phyloP scores from a whole-genome alignment of 1,139 yeast genomes.

The Suhomyces bribrorum region DNA sequence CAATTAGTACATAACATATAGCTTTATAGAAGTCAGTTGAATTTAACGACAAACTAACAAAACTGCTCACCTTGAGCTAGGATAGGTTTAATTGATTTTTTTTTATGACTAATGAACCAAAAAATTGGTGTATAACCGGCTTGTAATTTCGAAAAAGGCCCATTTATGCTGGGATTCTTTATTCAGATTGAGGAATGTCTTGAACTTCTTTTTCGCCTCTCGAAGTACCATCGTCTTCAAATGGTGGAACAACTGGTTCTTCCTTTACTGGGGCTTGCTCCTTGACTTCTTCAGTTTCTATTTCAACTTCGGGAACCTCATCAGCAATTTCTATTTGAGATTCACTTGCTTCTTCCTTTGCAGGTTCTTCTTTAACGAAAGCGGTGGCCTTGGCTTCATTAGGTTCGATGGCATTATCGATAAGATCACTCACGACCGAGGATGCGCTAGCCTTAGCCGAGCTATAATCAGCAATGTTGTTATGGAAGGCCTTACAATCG shows the following conservation, averaged over 20 bases:
- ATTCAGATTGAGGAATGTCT: conserved; percentile 12
- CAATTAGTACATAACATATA: not conserved
- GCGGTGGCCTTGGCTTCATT: conserved; percentile 31
- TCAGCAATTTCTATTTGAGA: conserved; percentile 3
- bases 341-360: conserved; percentile 5
- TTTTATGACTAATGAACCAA: no score
- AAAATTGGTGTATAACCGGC: no score
- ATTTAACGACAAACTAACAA: not conserved
- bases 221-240: conserved; percentile 21
- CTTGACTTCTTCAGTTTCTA: conserved; percentile 6
- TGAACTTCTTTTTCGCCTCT: conserved; percentile 7
- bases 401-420: conserved; percentile 19
- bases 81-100: no score
- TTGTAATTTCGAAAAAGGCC: no score
- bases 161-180: no score
- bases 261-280: conserved; percentile 9
- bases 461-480: conserved; percentile 28
- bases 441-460: conserved; percentile 3
- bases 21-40: not conserved
- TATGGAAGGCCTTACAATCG: conserved; percentile 64
- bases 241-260: conserved; percentile 25
- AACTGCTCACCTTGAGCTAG: not conserved
- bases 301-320: not conserved
- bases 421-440: conserved; percentile 6
- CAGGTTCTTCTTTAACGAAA: conserved; percentile 7